phyloP scores from a whole-genome alignment of 169 alveolate genomes.

The Cardiosporidium cionae region DNA sequence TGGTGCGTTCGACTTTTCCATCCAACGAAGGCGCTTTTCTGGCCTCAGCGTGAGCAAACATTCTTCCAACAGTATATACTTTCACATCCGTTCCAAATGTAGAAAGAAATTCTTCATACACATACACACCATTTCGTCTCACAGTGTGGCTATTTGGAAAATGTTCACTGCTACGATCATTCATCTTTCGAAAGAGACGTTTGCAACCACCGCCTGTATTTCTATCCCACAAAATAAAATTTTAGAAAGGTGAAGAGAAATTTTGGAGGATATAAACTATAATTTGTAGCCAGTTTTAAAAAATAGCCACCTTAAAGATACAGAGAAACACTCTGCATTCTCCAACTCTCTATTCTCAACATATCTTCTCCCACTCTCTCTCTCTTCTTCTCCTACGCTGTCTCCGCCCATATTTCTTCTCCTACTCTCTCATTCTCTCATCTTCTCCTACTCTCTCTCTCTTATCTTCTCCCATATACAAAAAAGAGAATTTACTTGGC shows the following conservation, averaged over 20 bases:
- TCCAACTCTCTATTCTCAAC: too few relatives aligned
- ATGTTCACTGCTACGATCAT: slow-evolving; percentile 68
- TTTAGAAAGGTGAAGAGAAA: too few relatives aligned
- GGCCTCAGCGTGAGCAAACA: slow-evolving; percentile 97
- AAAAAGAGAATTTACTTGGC: slow-evolving; percentile 51
- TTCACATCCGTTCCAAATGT: slow-evolving; percentile 96
- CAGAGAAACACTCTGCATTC: too few relatives aligned
- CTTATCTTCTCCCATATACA: slow-evolving; percentile 51
- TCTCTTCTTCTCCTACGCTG: background rate
- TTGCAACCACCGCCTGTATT: slow-evolving; percentile 27
- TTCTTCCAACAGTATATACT: slow-evolving; percentile 92
- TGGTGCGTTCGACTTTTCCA: slow-evolving; percentile 61
- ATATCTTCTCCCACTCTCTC: background rate
- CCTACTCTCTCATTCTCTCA: background rate
- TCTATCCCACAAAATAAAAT: background rate
- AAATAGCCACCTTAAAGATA: too few relatives aligned
- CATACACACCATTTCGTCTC: slow-evolving; percentile 78
- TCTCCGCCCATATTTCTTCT: background rate
- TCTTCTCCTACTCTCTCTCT: slow-evolving; percentile 30
- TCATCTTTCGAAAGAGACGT: slow-evolving; percentile 71
- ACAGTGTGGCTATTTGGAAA: slow-evolving; percentile 67
- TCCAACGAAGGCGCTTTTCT: slow-evolving; percentile 91
- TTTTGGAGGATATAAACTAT: too few relatives aligned
- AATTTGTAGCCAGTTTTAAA: too few relatives aligned
- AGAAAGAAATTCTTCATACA: slow-evolving; percentile 86